Evolutionary conservation across 2,329 filamentous ascomycete species (phyloP).

Genomic region (Exophiala bonariae): DNA sequence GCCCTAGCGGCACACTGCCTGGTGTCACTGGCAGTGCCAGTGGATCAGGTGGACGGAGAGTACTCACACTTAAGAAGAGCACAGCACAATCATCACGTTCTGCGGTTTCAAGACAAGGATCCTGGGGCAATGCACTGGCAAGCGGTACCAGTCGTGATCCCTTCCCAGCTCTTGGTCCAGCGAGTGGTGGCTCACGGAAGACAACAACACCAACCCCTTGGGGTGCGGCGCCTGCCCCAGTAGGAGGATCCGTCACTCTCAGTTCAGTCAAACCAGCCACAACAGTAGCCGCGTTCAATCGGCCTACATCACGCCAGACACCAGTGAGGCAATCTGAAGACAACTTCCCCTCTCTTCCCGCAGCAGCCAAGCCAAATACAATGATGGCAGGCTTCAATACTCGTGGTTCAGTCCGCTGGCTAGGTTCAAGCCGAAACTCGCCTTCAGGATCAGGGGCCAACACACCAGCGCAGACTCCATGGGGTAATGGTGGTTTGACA

Average conservation of each 20-base stretch:
- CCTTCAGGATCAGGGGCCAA: conserved; percentile 33
- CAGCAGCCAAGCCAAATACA: conserved; percentile 68
- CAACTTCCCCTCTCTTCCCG: conserved; percentile 79
- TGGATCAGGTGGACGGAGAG: conserved; percentile 55
- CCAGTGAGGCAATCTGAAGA: conserved; percentile 47
- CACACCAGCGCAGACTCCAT: conserved; percentile 35
- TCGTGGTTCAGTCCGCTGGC: conserved; percentile 47
- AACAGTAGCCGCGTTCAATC: conserved; percentile 19
- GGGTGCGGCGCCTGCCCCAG: conserved; percentile 22
- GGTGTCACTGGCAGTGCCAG: conserved; percentile 56
- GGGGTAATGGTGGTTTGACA: conserved; percentile 32
- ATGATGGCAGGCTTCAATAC: conserved; percentile 46
- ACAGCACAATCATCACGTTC: conserved; percentile 68
- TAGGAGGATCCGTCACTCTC: conserved; percentile 27
- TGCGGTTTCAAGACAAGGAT: conserved; percentile 55
- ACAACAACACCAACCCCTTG: conserved; percentile 15
- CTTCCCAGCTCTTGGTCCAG: conserved; percentile 44
- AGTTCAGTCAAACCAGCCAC: conserved; percentile 23
- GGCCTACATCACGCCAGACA: conserved; percentile 18
- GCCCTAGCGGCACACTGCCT: conserved; percentile 67
- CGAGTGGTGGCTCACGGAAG: conserved; percentile 33
- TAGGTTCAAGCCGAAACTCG: conserved; percentile 26
- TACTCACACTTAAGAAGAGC: conserved; percentile 68
- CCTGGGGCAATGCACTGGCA: conserved; percentile 53
- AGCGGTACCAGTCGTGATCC: conserved; percentile 40